phyloP scores from a whole-genome alignment of 2,329 filamentous ascomycete species.

The Lecanosticta acicola region DNA sequence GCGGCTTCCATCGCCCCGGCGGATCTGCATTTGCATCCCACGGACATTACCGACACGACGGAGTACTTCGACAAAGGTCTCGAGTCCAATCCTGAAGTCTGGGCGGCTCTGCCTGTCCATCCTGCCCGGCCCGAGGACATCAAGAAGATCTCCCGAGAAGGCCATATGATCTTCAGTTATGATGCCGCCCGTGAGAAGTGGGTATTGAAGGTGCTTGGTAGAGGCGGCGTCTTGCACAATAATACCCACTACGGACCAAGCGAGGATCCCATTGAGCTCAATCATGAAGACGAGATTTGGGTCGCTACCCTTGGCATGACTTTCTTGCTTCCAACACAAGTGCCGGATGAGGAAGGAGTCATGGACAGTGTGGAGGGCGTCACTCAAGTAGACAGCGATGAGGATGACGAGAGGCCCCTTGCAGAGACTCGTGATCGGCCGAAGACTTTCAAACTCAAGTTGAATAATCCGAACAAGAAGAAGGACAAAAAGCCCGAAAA shows the following conservation, averaged over 20 bases:
- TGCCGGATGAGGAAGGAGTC: conserved; percentile 50
- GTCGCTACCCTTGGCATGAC: conserved; percentile 65
- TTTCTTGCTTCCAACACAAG: conserved; percentile 64
- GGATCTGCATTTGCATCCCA: conserved; percentile 10
- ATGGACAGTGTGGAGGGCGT: conserved; percentile 22
- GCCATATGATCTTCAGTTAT: conserved; percentile 69
- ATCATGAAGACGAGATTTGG: conserved; percentile 61
- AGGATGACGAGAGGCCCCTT: conserved; percentile 43
- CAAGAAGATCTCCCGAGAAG: conserved; percentile 66
- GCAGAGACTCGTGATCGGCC: conserved; percentile 11
- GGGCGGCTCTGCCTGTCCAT: conserved; percentile 56
- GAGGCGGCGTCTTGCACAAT: conserved; percentile 61
- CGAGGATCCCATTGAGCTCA: conserved; percentile 50
- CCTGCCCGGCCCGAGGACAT: conserved; percentile 61
- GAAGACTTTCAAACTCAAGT: conserved; percentile 15
- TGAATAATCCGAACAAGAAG: conserved; percentile 13
- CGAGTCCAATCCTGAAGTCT: conserved; percentile 34
- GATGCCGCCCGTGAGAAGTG: conserved; percentile 59
- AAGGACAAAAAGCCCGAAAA: too few relatives aligned
- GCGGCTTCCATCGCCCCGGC: conserved; percentile 42
- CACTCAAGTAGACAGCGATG: conserved; percentile 40
- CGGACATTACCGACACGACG: not conserved
- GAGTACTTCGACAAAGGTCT: conserved; percentile 30
- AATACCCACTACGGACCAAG: conserved; percentile 45
- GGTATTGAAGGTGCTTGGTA: conserved; percentile 59